Evolutionary conservation across 768 basidiomycete species (phyloP).

Genomic region (Cystoderma amianthinum): DNA sequence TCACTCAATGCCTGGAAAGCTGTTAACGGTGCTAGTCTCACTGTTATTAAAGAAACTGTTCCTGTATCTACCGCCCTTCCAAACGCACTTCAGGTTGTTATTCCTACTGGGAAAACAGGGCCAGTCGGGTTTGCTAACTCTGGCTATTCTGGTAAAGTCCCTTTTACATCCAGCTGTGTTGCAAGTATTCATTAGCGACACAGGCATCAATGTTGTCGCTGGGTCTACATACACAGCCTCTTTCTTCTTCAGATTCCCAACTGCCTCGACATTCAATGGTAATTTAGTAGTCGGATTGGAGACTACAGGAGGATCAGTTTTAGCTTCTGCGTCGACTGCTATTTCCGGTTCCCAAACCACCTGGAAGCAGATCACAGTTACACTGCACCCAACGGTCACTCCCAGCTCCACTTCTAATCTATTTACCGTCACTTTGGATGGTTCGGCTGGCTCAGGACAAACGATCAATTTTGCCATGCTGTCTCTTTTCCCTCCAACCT

Average conservation of each 20-base stretch:
- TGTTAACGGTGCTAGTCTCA: constrained; percentile 37
- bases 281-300: constrained; percentile 38
- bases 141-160: constrained; percentile 8
- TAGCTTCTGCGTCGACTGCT: constrained; percentile 31
- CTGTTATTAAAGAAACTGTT: constrained; percentile 9
- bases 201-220: constrained; percentile 50
- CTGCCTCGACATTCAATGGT: constrained; percentile 29
- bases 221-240: constrained; percentile 52
- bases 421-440: constrained; percentile 49
- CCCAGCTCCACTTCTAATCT: constrained; percentile 36
- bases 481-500: constrained; percentile 65
- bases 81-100: constrained; percentile 10
- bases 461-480: constrained; percentile 54
- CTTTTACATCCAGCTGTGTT: too few species aligned
- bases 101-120: constrained; percentile 11
- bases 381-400: constrained; percentile 33
- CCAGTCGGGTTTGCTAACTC: constrained; percentile 11
- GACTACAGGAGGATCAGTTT: constrained; percentile 30
- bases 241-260: constrained; percentile 52
- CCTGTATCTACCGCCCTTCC: constrained; percentile 11
- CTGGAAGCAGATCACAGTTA: constrained; percentile 42
- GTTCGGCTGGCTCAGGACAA: constrained; percentile 27
- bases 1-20: constrained; percentile 49
- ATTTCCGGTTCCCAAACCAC: constrained; percentile 35
- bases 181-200: too few species aligned